These are phyloP conservation scores for Microdochium nivale DNA, from an alignment of 2,329 filamentous ascomycete species.

Conservation along the genomic window DNA sequence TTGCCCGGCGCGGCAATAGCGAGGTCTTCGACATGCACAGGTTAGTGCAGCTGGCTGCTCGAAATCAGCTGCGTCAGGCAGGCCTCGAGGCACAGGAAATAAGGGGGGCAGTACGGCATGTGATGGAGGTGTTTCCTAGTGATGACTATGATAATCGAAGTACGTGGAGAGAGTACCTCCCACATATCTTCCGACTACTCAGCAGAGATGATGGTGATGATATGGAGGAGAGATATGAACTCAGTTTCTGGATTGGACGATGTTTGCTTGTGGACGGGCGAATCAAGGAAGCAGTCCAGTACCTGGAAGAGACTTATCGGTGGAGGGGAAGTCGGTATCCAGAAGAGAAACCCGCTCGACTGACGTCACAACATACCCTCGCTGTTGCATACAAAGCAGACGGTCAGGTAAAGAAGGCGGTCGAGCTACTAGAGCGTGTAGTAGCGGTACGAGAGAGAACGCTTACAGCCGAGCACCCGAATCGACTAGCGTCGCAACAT, in stretches of 20 bases:
- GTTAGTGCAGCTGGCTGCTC: slow-evolving; percentile 23
- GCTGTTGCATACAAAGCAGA: not conserved
- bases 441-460: not conserved
- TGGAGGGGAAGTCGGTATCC: not conserved
- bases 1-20: slow-evolving; percentile 12
- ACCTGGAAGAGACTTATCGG: not conserved
- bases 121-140: slow-evolving; percentile 2
- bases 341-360: not conserved
- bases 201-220: not conserved
- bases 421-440: not conserved
- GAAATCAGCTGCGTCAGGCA: slow-evolving; percentile 16
- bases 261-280: not conserved
- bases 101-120: slow-evolving; percentile 1
- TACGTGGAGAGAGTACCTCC: slow-evolving; percentile 16
- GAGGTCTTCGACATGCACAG: slow-evolving; percentile 26
- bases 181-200: slow-evolving; percentile 16
- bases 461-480: not conserved
- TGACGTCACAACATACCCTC: not conserved
- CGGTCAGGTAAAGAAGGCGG: not conserved
- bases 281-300: not conserved
- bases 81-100: slow-evolving; percentile 1
- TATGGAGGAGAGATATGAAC: not conserved
- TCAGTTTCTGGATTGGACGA: not conserved
- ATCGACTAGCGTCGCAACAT: not conserved
- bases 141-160: slow-evolving; percentile 1